Evolutionary conservation across 768 basidiomycete genomes (phyloP).

Genomic region (Omphalotus guepiniiformis): DNA sequence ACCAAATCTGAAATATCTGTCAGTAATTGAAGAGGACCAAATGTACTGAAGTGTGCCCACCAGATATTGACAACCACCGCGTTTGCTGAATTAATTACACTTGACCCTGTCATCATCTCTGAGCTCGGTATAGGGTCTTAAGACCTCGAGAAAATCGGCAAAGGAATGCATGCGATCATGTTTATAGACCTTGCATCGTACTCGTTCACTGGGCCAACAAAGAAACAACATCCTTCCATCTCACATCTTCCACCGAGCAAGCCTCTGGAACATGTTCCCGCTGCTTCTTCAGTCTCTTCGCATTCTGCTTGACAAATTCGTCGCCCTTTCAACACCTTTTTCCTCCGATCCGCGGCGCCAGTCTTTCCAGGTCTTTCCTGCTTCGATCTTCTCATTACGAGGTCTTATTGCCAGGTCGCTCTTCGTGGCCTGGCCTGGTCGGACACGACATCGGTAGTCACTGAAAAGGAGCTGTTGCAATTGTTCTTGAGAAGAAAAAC

Average conservation of each 20-base stretch:
- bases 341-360: no score
- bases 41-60: slow-evolving; percentile 40
- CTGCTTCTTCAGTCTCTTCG: slow-evolving; percentile 1
- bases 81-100: slow-evolving; percentile 86
- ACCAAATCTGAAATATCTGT: slow-evolving; percentile 40
- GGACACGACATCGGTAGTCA: no score
- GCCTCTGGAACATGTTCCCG: slow-evolving; percentile 34
- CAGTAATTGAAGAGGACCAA: not conserved
- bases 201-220: slow-evolving; percentile 79
- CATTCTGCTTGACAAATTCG: no score
- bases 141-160: slow-evolving; percentile 67
- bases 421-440: no score
- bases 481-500: no score
- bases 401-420: no score
- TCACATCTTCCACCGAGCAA: slow-evolving; percentile 70
- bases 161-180: slow-evolving; percentile 68
- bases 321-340: no score
- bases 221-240: slow-evolving; percentile 64
- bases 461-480: no score
- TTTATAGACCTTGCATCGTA: slow-evolving; percentile 69
- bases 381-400: no score
- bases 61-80: slow-evolving; percentile 95
- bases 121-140: slow-evolving; percentile 57
- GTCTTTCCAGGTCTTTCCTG: no score
- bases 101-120: slow-evolving; percentile 62